A percentile compares a stretch with the other conserved stretches of the same genome.
Conservation (phyloP, 805 yeast species). For the Komagataella mondaviorum region DNA sequence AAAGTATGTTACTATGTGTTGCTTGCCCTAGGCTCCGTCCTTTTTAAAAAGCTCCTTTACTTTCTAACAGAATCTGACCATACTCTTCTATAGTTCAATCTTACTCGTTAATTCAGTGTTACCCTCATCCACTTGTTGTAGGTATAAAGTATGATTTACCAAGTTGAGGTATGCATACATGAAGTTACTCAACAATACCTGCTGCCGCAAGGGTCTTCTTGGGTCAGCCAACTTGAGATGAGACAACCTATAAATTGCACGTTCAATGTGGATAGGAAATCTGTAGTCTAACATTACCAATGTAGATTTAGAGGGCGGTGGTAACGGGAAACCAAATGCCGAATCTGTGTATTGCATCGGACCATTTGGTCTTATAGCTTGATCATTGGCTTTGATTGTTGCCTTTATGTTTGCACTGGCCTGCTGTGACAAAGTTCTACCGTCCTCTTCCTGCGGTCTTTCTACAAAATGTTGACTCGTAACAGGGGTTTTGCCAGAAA, state of each 20-base stretch:
- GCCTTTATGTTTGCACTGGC: slow-evolving; percentile 8
- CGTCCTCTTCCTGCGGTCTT: background rate
- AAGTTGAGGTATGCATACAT: slow-evolving; percentile 94
- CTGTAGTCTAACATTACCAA: slow-evolving; percentile 73
- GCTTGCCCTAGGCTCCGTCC: slow-evolving; percentile 27
- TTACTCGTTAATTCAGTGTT: background rate
- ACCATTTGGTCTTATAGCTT: slow-evolving; percentile 35
- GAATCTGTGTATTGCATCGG: slow-evolving; percentile 57
- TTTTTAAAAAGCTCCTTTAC: slow-evolving; percentile 19
- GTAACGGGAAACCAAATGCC: slow-evolving; percentile 80
- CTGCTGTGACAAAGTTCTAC: background rate
- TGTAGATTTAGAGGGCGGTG: slow-evolving; percentile 67
- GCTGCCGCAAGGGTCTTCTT: slow-evolving; percentile 80
- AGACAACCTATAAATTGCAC: slow-evolving; percentile 87
- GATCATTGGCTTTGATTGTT: slow-evolving; percentile 14
- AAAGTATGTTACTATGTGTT: slow-evolving; percentile 22
- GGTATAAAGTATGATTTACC: slow-evolving; percentile 80
- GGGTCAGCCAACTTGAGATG: slow-evolving; percentile 93
- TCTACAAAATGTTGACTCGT: slow-evolving; percentile 2
- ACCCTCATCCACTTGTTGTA: slow-evolving; percentile 38
- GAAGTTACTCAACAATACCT: slow-evolving; percentile 85
- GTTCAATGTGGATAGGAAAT: slow-evolving; percentile 88
- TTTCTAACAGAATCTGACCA: slow-evolving; percentile 12
- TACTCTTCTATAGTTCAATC: slow-evolving; percentile 6
- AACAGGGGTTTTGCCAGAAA: slow-evolving; percentile 3